Base-by-base conservation (phyloP, 2,329 filamentous ascomycete species). In the Colletotrichum brevisporum region DNA sequence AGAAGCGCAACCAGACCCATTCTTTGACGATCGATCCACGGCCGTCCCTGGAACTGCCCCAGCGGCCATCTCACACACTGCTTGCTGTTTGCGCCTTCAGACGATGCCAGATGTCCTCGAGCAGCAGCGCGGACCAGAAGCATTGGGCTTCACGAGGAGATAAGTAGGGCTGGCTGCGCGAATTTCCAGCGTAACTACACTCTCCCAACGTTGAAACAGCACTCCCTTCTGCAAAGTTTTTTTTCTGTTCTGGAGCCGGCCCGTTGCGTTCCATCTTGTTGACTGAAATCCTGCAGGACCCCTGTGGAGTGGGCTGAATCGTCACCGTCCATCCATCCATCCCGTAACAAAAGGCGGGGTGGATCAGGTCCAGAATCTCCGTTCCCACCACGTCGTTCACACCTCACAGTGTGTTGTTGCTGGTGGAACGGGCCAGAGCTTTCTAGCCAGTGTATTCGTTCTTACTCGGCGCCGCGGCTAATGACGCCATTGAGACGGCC, bases 401-500 rank as follows among this genome's bases (percentile, higher is more conserved):
- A 50, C 9, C 15, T 57, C 36, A 52, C 39, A 51, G 64, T 67
- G 62, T 43, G 47, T n/a, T n/a, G 48, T 31, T 48, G 43, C 50
- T 26, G 47, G 27, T 48, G 41, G 57, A 50, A 56, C 27, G 36
- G 53, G 48, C 65, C 41, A 48, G 60, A 59, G 65, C 55, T 56
- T 65, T 60, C 50, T 10, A 52, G 66, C 55, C 43, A 36, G 9
- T 36, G 31, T 36, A 10, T 36, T 10, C 31, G 9, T 36, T 36
- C 31, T 36, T 3, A 36, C 31, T 48, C 55, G 65, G 18, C 21
- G 47, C 47, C 18, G 31, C 13, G 39, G 66, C 55, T 55, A 52
- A 69, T 69, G 67, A 69, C 67, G 67, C 67, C 67, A 69, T 61
- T 13, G 50, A 41, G 43, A 10, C 31, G 31, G 53, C 62, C 26